Evolutionary conservation across 805 yeast species (phyloP), one percentile per base, ranked within the genome.

Genomic region (Wickerhamiella spandovensis): DNA sequence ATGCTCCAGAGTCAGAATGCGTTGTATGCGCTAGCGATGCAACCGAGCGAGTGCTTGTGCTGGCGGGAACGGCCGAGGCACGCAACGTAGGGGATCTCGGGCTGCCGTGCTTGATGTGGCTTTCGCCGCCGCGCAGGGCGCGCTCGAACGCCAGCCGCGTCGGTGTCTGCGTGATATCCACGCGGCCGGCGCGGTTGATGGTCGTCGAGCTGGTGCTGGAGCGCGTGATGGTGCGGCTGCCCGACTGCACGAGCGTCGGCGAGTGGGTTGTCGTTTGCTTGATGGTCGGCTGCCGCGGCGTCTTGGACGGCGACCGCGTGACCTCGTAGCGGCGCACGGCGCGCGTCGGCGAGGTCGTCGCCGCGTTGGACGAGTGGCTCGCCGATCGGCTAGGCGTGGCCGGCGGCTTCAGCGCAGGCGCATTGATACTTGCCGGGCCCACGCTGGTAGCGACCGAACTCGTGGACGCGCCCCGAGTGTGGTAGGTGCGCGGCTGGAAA

Each of bases 281-380:
- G 32, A 28, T 9, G 12, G 32, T 28, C 32, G 32, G 32, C 32
- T 9, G 32, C 32, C 32, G 32, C 15, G 32, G 32, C 12, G 32
- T 28, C 32, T 39, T 30, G n/a, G 50, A 39, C 4, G 43, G 49
- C 42, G 37, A 44, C 12, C 47, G 46, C 17, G 42, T 37, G 20
- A 49, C 32, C 32, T 49, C 51, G 41, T 23, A 49, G 24, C 48
- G 44, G n/a, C 51, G 48, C 10, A 22, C 24, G n/a, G 22, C n/a
- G 3, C 28, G 45, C 8, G 24, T 32, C 45, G 23, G n/a, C 12
- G 25, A 32, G 20, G 20, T 15, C 17, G 24, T 13, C n/a, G n/a
- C n/a, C n/a, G n/a, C n/a, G n/a, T n/a, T n/a, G n/a, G n/a, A n/a
- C n/a, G n/a, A n/a, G n/a, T n/a, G n/a, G 15, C 45, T 43, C 45